Evolutionary conservation across 2,329 filamentous ascomycete species (phyloP).

Genomic region (Pseudopithomyces maydicus): DNA sequence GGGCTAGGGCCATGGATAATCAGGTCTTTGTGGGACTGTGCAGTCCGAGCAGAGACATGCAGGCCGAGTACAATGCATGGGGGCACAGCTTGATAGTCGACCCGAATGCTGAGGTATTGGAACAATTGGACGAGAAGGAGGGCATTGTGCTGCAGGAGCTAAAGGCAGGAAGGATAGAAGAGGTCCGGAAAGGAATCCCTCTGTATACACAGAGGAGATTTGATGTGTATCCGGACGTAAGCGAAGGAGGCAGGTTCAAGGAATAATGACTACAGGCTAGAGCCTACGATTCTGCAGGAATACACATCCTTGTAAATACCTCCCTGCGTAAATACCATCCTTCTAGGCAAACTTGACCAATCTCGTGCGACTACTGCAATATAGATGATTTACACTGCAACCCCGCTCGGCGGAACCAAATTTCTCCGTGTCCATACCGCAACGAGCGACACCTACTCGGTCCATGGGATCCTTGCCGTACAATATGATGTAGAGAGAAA

Average conservation of each 20-base stretch:
- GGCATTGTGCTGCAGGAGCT: constrained; percentile 70
- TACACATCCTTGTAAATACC: too few relatives aligned
- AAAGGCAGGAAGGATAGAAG: constrained; percentile 48
- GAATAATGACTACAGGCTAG: neutral
- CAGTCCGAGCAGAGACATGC: constrained; percentile 81
- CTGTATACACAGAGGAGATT: constrained; percentile 84
- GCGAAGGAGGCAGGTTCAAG: constrained; percentile 12
- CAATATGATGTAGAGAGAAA: neutral
- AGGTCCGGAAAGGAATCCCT: constrained; percentile 72
- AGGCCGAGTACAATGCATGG: constrained; percentile 83
- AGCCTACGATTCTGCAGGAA: too few relatives aligned
- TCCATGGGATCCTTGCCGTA: neutral
- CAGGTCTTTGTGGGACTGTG: constrained; percentile 93
- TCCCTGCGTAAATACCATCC: too few relatives aligned
- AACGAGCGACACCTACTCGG: neutral
- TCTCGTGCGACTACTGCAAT: neutral
- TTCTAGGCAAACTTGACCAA: too few relatives aligned
- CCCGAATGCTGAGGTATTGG: constrained; percentile 82
- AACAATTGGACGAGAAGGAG: constrained; percentile 78
- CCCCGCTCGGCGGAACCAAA: constrained; percentile 4
- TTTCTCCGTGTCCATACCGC: constrained; percentile 5
- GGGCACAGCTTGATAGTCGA: constrained; percentile 90
- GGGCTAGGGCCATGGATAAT: constrained; percentile 88
- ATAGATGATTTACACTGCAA: neutral
- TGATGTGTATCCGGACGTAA: constrained; percentile 91